Conservation (phyloP, 2,329 filamentous ascomycete genomes). For the Penicillium sp. region DNA sequence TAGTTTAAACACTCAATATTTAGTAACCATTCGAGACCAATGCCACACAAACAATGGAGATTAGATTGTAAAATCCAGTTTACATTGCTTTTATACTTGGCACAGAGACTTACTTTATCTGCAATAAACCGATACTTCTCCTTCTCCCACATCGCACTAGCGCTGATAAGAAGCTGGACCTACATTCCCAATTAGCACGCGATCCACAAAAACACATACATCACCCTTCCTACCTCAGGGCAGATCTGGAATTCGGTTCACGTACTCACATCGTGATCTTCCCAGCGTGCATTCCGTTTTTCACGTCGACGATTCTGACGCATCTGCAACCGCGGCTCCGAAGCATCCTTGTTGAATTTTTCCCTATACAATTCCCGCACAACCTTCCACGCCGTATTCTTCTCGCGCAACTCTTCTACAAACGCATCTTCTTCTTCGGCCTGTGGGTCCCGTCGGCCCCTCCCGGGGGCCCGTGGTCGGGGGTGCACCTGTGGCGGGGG, state of each 20-base stretch:
- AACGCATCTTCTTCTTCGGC: conserved; percentile 42
- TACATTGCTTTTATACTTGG: neutral
- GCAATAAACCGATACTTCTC: conserved; percentile 42
- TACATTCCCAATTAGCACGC: conserved; percentile 15
- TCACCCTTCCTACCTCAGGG: neutral
- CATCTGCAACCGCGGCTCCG: conserved; percentile 45
- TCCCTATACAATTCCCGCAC: conserved; percentile 39
- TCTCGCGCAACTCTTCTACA: conserved; percentile 38
- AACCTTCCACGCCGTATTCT: conserved; percentile 40
- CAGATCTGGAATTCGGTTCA: conserved; percentile 13
- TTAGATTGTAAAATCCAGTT: neutral
- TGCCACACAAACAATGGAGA: neutral
- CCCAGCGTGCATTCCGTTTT: conserved; percentile 38
- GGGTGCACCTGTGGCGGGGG: conserved; percentile 27
- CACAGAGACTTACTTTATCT: conserved; percentile 32
- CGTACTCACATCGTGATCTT: conserved; percentile 48
- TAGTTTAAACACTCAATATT: neutral
- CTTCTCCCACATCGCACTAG: conserved; percentile 38
- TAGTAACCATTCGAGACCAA: neutral
- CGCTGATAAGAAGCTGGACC: conserved; percentile 38
- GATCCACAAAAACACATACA: neutral
- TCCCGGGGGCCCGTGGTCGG: conserved; percentile 31
- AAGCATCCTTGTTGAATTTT: conserved; percentile 39
- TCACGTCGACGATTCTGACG: conserved; percentile 40
- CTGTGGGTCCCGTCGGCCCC: conserved; percentile 37